Conservation (phyloP, 768 basidiomycete genomes). For the Kwoniella sp. region DNA sequence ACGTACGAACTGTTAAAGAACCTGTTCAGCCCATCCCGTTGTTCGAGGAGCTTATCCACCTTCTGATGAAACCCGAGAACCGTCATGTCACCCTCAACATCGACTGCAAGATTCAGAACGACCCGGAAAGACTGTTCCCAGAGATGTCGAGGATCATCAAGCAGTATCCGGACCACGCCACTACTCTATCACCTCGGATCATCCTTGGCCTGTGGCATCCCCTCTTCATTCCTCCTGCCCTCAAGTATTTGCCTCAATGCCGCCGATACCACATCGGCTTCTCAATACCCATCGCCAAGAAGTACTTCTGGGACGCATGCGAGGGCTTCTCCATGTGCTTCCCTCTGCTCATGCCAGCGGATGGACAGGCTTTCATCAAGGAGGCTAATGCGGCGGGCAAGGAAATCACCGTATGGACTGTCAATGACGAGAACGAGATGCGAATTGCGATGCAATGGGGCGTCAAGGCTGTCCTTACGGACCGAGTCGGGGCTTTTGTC, state of each 20-base stretch:
- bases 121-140: constrained; percentile 47
- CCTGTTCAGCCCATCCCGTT: constrained; percentile 50
- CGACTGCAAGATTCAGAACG: constrained; percentile 51
- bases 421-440: constrained; percentile 49
- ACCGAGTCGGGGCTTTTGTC: constrained; percentile 40
- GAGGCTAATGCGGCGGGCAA: constrained; percentile 47
- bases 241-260: constrained; percentile 42
- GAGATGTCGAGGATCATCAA: constrained; percentile 48
- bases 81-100: constrained; percentile 47
- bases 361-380: constrained; percentile 46
- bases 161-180: constrained; percentile 30
- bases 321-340: constrained; percentile 49
- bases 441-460: constrained; percentile 44
- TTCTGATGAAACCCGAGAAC: constrained; percentile 51
- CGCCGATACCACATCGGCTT: constrained; percentile 50
- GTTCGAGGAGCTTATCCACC: constrained; percentile 47
- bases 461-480: constrained; percentile 49
- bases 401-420: constrained; percentile 50
- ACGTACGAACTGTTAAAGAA: constrained; percentile 47
- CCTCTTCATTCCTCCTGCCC: constrained; percentile 46
- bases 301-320: constrained; percentile 48
- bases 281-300: constrained; percentile 37
- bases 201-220: constrained; percentile 52
- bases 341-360: constrained; percentile 38
- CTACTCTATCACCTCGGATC: constrained; percentile 42